Evolutionary conservation across 2,329 filamentous ascomycete species (phyloP), one percentile per base, ranked within the genome.

Genomic region (Hypoxylon sp.): DNA sequence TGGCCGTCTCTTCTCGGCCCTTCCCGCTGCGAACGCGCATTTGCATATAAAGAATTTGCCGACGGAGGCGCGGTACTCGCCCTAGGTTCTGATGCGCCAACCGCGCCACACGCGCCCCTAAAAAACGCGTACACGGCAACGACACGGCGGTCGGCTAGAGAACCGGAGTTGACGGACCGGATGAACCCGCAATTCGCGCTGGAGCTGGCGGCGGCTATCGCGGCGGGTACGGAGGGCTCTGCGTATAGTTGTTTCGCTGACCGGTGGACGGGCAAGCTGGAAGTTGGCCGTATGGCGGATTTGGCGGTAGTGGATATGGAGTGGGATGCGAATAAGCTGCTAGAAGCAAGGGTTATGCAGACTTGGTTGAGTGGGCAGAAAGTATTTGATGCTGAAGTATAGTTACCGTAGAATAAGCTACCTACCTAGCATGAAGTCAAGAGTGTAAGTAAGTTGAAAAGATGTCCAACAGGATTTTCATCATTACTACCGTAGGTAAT

Each of bases 1-100:
- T 91, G 89, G 87, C 87, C 87, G 0, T 78, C 80, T 6, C 81
- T 91, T 14, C 78, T 91, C 3, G 88, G 87, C 1, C 74, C 77
- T 3, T 78, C 83, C 14, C 81, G 88, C 1, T 86, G 88, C 78
- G 81, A 80, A 55, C 81, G 88, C 13, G 88, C 87, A 0, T 91
- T 91, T 72, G 86, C 89, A 0, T 91, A 91, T 75, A 82, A 83
- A 45, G 88, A 90, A 50, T 89, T 90, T 68, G 81, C 82, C 1
- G 76, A 78, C n/a, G 78, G 79, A 30, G 82, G 82, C 6, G 82
- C 82, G 1, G 74, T 76, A 6, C 73, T 85, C 2, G 82, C 83
- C 0, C 75, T 85, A 23, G 83, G 83, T 0, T 80, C 80, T 2
- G 83, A 85, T 67, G 78, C 82, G 1, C 83, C 83, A 0, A 85